Conservation (phyloP, 2,329 filamentous ascomycete species). For the Curvularia eragrostidis region DNA sequence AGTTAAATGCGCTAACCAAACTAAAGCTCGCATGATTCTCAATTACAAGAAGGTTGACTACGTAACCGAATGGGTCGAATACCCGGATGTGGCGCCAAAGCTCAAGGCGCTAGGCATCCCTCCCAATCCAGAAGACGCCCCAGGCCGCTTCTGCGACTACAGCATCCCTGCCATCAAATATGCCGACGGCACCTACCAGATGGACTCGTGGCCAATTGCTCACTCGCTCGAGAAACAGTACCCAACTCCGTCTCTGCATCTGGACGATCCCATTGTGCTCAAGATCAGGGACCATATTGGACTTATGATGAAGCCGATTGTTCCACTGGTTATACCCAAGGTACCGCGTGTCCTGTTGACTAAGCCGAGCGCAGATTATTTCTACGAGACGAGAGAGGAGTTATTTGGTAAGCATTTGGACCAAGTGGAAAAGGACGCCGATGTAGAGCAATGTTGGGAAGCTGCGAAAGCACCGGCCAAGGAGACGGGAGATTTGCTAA, state of each 20-base stretch:
- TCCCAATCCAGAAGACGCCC: constrained; percentile 51
- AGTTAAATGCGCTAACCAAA: not conserved
- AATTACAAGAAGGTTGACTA: constrained; percentile 74
- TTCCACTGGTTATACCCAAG: constrained; percentile 46
- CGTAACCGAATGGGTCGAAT: constrained; percentile 73
- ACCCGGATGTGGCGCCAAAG: constrained; percentile 66
- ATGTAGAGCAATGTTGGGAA: constrained; percentile 60
- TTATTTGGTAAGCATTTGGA: constrained; percentile 61
- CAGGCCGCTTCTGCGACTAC: constrained; percentile 53
- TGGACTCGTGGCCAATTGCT: constrained; percentile 70
- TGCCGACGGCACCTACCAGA: constrained; percentile 64
- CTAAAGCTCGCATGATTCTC: constrained; percentile 66
- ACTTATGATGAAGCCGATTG: constrained; percentile 28
- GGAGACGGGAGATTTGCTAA: constrained; percentile 55
- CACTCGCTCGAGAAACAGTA: constrained; percentile 63
- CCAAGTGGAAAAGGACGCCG: constrained; percentile 57
- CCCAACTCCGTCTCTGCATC: constrained; percentile 64
- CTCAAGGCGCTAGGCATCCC: constrained; percentile 57
- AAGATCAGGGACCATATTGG: constrained; percentile 55
- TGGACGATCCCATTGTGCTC: constrained; percentile 61
- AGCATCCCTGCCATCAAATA: constrained; percentile 64
- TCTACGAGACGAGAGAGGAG: constrained; percentile 59
- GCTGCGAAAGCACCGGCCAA: constrained; percentile 49
- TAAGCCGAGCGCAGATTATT: constrained; percentile 61
- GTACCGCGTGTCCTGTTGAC: constrained; percentile 62